These are phyloP conservation scores for Heliosperma pusillum DNA, from an alignment of 148 eudicot species.

Conservation along the genomic window DNA sequence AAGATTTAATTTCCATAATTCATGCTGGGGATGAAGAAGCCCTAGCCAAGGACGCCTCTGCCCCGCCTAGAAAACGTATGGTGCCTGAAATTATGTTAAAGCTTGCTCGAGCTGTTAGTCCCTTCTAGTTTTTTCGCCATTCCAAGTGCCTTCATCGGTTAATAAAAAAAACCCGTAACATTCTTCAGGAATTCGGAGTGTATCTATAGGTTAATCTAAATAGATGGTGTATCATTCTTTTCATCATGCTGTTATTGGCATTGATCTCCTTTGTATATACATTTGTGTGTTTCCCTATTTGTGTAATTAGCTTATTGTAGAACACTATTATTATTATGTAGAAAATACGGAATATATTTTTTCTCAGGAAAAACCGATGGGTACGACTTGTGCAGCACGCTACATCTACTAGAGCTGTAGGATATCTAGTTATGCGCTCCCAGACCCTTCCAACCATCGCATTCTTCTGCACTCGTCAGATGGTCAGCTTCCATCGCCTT, in stretches of 20 bases:
- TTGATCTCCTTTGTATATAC: constrained; percentile 12
- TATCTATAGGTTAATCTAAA: not conserved
- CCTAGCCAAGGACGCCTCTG: constrained; percentile 54
- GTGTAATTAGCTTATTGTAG: not conserved
- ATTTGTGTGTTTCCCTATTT: not conserved
- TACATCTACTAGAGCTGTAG: too few relatives aligned
- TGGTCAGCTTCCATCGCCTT: constrained; percentile 10
- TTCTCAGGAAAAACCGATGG: too few relatives aligned
- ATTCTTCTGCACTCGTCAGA: not conserved
- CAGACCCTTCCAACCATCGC: constrained; percentile 6
- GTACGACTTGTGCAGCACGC: too few relatives aligned
- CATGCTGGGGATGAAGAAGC: constrained; percentile 77
- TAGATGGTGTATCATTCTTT: not conserved
- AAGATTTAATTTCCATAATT: constrained; percentile 60
- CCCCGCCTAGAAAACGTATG: constrained; percentile 70
- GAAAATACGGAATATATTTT: too few relatives aligned
- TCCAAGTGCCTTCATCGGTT: not conserved
- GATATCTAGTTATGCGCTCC: not conserved
- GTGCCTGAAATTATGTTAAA: constrained; percentile 89
- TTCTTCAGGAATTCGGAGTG: not conserved
- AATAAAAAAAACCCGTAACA: not conserved
- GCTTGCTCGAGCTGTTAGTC: constrained; percentile 71
- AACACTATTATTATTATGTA: not conserved
- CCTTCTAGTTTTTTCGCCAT: constrained; percentile 43
- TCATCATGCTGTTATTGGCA: constrained; percentile 14